Evolutionary conservation across 2,329 filamentous ascomycete species (phyloP).

Genomic region (Fusarium ramigenum): DNA sequence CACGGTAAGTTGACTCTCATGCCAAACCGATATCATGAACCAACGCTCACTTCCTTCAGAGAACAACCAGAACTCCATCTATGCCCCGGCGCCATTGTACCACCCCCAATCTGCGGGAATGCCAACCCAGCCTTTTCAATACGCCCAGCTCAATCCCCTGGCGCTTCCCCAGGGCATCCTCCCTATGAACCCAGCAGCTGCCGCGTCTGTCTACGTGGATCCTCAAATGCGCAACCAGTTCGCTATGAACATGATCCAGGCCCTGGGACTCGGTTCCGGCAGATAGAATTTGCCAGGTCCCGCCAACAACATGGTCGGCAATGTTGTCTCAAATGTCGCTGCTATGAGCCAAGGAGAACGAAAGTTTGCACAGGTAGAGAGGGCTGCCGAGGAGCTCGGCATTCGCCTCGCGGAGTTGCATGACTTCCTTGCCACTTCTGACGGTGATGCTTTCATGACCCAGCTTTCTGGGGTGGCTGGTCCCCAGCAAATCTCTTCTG

Average conservation of each 20-base stretch:
- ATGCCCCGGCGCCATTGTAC: constrained; percentile 1
- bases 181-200: neutral
- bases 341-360: constrained; percentile 55
- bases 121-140: neutral
- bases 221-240: constrained; percentile 31
- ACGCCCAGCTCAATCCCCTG: neutral
- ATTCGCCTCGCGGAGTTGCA: constrained; percentile 63
- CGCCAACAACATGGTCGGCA: constrained; percentile 41
- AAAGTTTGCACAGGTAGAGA: constrained; percentile 61
- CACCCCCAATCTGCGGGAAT: constrained; percentile 1
- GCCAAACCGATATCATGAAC: neutral
- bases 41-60: constrained; percentile 17
- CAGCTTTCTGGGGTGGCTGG: neutral
- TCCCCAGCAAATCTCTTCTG: constrained; percentile 3
- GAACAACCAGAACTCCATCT: constrained; percentile 34
- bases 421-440: constrained; percentile 49
- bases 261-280: constrained; percentile 48
- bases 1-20: constrained; percentile 58
- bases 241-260: constrained; percentile 25
- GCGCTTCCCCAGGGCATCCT: neutral
- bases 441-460: constrained; percentile 28
- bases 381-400: constrained; percentile 63
- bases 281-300: constrained; percentile 44
- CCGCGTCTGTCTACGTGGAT: neutral
- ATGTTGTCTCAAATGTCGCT: constrained; percentile 58